phyloP scores from a whole-genome alignment of 768 basidiomycete genomes.

The Leucosporidium scottii region DNA sequence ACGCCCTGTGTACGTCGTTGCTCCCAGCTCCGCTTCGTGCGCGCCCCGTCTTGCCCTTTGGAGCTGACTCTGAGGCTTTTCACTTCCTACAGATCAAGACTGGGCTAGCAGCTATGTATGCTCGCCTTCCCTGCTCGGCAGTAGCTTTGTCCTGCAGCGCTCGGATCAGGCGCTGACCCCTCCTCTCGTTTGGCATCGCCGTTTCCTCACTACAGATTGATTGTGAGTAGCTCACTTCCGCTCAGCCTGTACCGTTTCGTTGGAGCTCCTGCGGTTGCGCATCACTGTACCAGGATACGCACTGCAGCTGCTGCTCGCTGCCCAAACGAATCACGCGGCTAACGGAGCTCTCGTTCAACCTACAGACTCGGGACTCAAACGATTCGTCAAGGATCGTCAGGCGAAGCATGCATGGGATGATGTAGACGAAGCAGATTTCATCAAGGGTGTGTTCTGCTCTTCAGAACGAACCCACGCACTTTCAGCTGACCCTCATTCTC shows the following conservation, averaged over 20 bases:
- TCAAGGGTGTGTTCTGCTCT: constrained; percentile 31
- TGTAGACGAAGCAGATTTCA: constrained; percentile 75
- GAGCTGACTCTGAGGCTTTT: neutral
- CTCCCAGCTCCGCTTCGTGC: too few species aligned
- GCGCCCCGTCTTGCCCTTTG: neutral
- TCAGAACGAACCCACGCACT: neutral
- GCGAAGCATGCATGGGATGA: constrained; percentile 54
- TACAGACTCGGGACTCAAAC: constrained; percentile 67
- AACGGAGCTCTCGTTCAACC: neutral
- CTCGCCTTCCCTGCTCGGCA: neutral
- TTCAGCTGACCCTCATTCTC: constrained; percentile 37
- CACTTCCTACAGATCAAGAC: neutral
- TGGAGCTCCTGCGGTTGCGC: too few species aligned
- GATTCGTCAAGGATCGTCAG: constrained; percentile 66
- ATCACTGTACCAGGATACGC: neutral
- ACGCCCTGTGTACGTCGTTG: constrained; percentile 25
- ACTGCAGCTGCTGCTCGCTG: neutral
- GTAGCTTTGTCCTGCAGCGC: neutral
- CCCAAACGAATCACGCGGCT: neutral
- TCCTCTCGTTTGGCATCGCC: neutral
- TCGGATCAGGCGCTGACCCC: neutral
- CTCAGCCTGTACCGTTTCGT: too few species aligned
- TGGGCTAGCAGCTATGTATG: neutral
- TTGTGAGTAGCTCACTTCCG: neutral
- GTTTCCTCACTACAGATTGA: too few species aligned